Evolutionary conservation across 306 rosid species (phyloP), one percentile per base, ranked within the genome.

Genomic region (Vigna nakashimae): DNA sequence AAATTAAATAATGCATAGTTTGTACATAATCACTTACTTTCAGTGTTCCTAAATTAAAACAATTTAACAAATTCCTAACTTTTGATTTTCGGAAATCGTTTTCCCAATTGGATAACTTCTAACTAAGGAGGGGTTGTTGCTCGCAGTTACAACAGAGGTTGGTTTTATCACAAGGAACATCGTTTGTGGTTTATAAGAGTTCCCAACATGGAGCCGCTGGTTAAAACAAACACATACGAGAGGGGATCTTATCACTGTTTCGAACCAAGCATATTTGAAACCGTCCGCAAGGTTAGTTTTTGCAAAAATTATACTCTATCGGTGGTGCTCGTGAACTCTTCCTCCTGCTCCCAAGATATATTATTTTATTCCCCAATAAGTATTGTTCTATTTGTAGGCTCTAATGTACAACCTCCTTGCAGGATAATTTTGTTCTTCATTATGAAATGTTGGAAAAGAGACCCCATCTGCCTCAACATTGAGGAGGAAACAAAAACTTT

Each of bases 81-180:
- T 74, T 5, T n/a, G 34, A 56, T 71, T 24, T 11, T 67, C 26
- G 34, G 66, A 57, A 58, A 34, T 18, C 0, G 68, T 73, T 26
- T 57, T 24, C 77, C 9, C 43, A 22, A 28, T 71, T 22, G 32
- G 60, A 52, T 66, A 18, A 69, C 63, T 64, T 20, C 78, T 69
- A 71, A 73, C 78, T 17, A 24, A 55, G 49, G 69, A 58, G 32
- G 42, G 60, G 48, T 68, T 50, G 26, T 77, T 88, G 55, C 77
- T 78, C 20, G 68, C 88, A 96, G 98, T 45, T 81, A 85, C 76
- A 88, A 86, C 15, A 89, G 90, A 84, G 88, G 93, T n/a, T 96
- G 99, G 99, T 86, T 85, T 76, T 96, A 96, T 82, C 99, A 91
- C 93, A 96, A 90, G 76, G 99, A 96, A 53, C 88, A 73, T 55